phyloP scores from a whole-genome alignment of 2,329 filamentous ascomycete species.

The Hortaea werneckii region DNA sequence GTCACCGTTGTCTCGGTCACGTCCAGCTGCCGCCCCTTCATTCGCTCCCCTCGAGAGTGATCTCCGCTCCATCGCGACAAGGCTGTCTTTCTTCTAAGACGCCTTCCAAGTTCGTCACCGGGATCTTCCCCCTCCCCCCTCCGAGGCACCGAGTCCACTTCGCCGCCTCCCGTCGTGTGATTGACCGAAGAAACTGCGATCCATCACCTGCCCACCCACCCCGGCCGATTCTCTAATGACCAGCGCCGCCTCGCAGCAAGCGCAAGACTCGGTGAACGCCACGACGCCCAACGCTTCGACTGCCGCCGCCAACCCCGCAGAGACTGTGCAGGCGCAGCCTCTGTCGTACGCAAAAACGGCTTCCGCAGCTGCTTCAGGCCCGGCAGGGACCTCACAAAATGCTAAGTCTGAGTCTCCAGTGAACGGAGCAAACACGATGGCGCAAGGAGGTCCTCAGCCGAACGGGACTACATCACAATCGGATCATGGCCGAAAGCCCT shows the following conservation, averaged over 20 bases:
- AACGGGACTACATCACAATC: constrained; percentile 50
- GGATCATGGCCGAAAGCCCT: constrained; percentile 76
- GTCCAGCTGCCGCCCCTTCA: neutral
- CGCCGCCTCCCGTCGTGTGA: constrained; percentile 5
- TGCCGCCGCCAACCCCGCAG: constrained; percentile 40
- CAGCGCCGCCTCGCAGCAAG: constrained; percentile 47
- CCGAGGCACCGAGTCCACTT: constrained; percentile 6
- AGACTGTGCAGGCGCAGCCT: constrained; percentile 45
- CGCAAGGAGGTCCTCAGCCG: constrained; percentile 31
- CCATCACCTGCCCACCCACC: constrained; percentile 7
- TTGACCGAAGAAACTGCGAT: too few species aligned
- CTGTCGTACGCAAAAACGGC: constrained; percentile 52
- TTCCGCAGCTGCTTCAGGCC: constrained; percentile 40
- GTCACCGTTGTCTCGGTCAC: constrained; percentile 2
- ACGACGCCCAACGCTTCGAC: constrained; percentile 38
- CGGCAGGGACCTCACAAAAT: constrained; percentile 45
- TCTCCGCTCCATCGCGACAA: neutral
- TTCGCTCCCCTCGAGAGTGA: neutral
- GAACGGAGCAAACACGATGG: constrained; percentile 60
- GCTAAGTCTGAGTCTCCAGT: constrained; percentile 61
- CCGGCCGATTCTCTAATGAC: constrained; percentile 44
- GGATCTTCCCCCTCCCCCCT: too few species aligned
- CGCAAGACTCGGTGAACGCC: constrained; percentile 37
- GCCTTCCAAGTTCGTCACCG: neutral
- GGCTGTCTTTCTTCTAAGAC: too few species aligned